A percentile compares a stretch with the other conserved stretches of the same genome.
phyloP scores from a whole-genome alignment of 106 monocot species.

The Cymbidium sinense region DNA sequence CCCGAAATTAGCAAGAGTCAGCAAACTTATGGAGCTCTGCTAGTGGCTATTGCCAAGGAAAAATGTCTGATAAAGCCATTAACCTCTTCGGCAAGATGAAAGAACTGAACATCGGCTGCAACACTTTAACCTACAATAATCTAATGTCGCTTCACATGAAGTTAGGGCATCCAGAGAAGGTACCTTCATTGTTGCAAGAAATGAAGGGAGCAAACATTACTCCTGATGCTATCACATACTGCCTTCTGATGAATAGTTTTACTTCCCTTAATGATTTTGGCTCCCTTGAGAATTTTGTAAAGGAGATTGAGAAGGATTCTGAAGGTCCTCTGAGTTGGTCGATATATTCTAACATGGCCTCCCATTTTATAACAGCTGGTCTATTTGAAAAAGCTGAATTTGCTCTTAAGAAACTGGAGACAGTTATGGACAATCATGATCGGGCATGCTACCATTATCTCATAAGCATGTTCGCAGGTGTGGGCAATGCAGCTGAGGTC shows the following conservation, averaged over 20 bases:
- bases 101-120: constrained; percentile 22
- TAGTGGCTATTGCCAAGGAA: constrained; percentile 21
- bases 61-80: constrained; percentile 22
- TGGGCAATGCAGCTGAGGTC: constrained; percentile 47
- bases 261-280: constrained; percentile 27
- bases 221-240: constrained; percentile 30
- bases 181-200: constrained; percentile 17
- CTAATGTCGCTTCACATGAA: constrained; percentile 34
- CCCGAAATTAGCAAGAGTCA: constrained; percentile 9
- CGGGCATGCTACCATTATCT: constrained; percentile 41
- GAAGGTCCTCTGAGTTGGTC: constrained; percentile 20
- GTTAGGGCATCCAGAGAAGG: constrained; percentile 30
- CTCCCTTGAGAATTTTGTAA: constrained; percentile 25
- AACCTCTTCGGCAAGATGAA: constrained; percentile 34
- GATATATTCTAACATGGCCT: constrained; percentile 33
- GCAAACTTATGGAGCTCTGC: constrained; percentile 27
- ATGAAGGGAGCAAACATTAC: constrained; percentile 30
- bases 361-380: constrained; percentile 35
- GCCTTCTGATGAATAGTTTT: constrained; percentile 30
- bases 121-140: constrained; percentile 36
- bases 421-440: constrained; percentile 31
- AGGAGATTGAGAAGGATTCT: constrained; percentile 19
- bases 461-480: constrained; percentile 45
- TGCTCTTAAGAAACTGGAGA: constrained; percentile 49
- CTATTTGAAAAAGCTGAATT: constrained; percentile 37